Percentiles rank a stretch among this genome's conserved stretches.
Conservation (phyloP, 164 flowering plant species). For the Stephania yunnanensis region DNA sequence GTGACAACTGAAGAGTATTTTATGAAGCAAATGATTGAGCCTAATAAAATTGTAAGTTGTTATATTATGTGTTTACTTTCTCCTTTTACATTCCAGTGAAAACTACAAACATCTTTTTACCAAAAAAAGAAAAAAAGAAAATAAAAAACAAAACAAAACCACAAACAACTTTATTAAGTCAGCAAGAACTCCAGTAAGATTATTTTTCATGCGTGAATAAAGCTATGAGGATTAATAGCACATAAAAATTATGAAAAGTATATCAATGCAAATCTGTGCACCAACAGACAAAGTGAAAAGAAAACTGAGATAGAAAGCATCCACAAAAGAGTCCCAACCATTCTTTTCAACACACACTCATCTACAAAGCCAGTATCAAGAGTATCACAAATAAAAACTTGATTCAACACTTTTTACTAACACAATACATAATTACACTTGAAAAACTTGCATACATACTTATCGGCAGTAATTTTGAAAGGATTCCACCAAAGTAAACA, state of each 20-base stretch:
- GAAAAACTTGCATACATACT: background rate
- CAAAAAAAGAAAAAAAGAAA: too few species aligned
- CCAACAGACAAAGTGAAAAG: background rate
- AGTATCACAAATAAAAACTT: background rate
- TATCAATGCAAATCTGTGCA: background rate
- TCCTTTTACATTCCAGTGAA: background rate
- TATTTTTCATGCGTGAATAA: background rate
- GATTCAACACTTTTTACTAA: too few species aligned
- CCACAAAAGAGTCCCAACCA: background rate
- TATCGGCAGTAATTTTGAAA: too few species aligned
- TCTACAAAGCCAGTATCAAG: background rate
- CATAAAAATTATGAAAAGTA: background rate
- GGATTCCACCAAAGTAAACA: too few species aligned
- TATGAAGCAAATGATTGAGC: background rate
- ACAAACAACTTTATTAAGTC: background rate
- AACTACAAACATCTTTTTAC: background rate
- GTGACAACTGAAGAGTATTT: background rate
- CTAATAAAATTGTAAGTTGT: background rate
- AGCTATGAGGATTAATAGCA: background rate
- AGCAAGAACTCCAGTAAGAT: background rate
- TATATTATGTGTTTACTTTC: background rate
- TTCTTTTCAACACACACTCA: background rate
- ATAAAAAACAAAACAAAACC: background rate
- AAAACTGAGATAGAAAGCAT: background rate
- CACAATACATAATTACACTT: background rate